phyloP scores from a whole-genome alignment of 441 rosid species.

The Biscutella laevigata region DNA sequence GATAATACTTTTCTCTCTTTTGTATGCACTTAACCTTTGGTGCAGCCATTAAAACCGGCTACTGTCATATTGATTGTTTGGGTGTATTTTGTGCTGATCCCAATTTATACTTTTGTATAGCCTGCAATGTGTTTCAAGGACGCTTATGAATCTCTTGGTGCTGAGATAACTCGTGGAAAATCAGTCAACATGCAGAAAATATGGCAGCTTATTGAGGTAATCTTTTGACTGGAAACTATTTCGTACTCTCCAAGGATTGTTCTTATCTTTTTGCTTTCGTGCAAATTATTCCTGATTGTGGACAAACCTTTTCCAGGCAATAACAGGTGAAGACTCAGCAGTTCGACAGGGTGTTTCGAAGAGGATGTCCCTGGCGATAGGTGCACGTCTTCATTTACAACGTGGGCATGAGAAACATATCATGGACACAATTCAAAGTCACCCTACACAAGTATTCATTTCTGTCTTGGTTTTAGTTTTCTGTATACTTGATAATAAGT shows the following conservation, averaged over 20 bases:
- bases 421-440: slow-evolving; percentile 86
- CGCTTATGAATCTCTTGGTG: slow-evolving; percentile 69
- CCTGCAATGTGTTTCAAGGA: slow-evolving; percentile 70
- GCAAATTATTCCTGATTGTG: slow-evolving; percentile 18
- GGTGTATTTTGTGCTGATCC: slow-evolving; percentile 16
- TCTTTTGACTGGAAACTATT: neutral
- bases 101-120: slow-evolving; percentile 28
- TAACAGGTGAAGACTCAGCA: slow-evolving; percentile 64
- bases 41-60: neutral
- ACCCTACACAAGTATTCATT: slow-evolving; percentile 71
- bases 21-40: neutral
- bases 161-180: slow-evolving; percentile 64
- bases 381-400: slow-evolving; percentile 83
- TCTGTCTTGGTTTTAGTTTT: neutral
- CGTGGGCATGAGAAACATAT: slow-evolving; percentile 87
- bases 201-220: slow-evolving; percentile 93
- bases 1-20: neutral
- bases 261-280: neutral
- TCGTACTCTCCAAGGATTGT: slow-evolving; percentile 12
- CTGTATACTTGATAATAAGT: neutral
- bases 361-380: slow-evolving; percentile 69
- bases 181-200: slow-evolving; percentile 90
- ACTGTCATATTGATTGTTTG: neutral
- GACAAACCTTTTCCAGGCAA: slow-evolving; percentile 41
- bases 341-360: slow-evolving; percentile 46